Evolutionary conservation across 2,329 filamentous ascomycete genomes (phyloP), one percentile per base, ranked within the genome.

Genomic region (Geosmithia putterillii): DNA sequence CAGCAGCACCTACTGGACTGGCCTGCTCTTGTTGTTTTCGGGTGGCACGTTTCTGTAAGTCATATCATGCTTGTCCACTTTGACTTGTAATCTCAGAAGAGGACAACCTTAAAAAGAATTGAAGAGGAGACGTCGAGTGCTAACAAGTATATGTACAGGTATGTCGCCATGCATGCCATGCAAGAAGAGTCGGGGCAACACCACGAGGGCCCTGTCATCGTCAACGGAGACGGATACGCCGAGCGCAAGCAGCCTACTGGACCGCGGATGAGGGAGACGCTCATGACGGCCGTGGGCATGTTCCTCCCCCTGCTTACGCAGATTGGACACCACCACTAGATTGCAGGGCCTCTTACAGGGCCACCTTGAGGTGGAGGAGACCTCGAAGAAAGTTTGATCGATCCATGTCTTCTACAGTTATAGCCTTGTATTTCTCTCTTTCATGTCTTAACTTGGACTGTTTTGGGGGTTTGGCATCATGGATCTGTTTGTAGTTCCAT

Each of bases 91-190:
- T n/a, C n/a, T n/a, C n/a, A n/a, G 10, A 32, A 32, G 15, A 32
- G 10, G 10, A 32, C 10, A 32, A 32, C 10, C 28, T 9, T 7
- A 14, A 32, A 32, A 25, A 25, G 23, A 25, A 25, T 6, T 6
- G 23, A 25, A 25, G 23, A 25, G 23, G 6, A 25, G 23, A 25
- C 6, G 20, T 18, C 9, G 34, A 38, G 15, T 3, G 17, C 46
- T 51, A 38, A 42, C 25, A n/a, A 25, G 12, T 7, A 12, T 21
- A 28, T 37, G 10, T 25, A 17, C 23, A 94, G 87, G 53, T 95
- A 96, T 56, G 92, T 98, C 38, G 92, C 92, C 1, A 95, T 96
- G 89, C 92, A 98, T 57, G 88, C 89, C 1, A 95, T 96, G 87
- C 86, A 94, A 57, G 89, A 95, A 55, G 76, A 81, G 19, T 66